Conservation (phyloP, 345 rosid genomes). For the Populus davidiana region DNA sequence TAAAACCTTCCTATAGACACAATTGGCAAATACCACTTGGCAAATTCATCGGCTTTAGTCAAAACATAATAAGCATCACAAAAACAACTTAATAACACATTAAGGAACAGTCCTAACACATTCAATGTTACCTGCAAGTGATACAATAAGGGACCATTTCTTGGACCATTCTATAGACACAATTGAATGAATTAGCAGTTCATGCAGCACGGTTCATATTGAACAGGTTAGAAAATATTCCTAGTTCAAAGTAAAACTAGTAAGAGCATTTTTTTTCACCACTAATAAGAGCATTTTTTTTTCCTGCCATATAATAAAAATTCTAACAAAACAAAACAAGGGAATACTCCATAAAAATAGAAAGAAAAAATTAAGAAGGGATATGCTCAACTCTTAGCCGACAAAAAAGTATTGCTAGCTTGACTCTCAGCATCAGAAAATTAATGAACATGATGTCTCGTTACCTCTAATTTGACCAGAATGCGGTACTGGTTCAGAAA, state of each 20-base stretch:
- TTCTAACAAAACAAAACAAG: not conserved
- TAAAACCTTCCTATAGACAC: not conserved
- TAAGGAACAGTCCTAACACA: not conserved
- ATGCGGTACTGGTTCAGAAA: conserved; percentile 42
- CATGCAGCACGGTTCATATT: not conserved
- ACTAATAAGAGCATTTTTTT: not conserved
- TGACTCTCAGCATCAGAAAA: not conserved
- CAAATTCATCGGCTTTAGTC: not conserved
- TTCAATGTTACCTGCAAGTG: not conserved
- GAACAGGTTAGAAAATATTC: not conserved
- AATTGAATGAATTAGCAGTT: not conserved
- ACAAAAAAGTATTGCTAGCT: not conserved
- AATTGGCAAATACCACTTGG: too few species aligned
- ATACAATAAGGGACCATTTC: not conserved
- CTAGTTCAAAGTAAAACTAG: not conserved
- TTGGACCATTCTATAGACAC: not conserved
- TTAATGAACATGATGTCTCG: not conserved
- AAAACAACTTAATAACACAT: not conserved
- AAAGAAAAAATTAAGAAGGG: not conserved
- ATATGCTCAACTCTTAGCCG: not conserved
- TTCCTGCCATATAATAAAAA: not conserved
- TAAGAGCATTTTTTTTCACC: not conserved
- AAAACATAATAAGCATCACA: not conserved
- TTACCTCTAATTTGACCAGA: conserved; percentile 74
- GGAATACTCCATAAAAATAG: not conserved